These are phyloP conservation scores for Gynostemma pentaphyllum DNA, from an alignment of 306 rosid genomes.

Conservation along the genomic window DNA sequence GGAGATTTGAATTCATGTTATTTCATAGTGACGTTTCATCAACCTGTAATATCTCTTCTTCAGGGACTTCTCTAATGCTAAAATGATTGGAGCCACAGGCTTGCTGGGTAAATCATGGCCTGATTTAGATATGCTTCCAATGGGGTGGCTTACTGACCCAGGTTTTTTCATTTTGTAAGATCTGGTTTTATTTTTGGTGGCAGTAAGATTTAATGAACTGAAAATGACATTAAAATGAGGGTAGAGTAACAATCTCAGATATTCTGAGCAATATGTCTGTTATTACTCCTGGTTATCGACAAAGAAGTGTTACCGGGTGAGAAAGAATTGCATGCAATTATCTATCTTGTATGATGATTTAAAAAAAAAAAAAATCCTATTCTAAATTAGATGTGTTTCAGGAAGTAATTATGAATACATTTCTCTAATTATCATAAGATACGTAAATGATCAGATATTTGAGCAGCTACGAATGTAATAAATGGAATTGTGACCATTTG, in stretches of 20 bases:
- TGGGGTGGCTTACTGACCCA: slow-evolving; percentile 79
- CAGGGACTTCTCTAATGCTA: slow-evolving; percentile 67
- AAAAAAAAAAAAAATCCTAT: background rate
- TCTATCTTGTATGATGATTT: background rate
- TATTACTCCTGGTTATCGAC: background rate
- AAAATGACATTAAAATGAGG: background rate
- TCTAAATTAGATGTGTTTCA: background rate
- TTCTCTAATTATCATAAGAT: background rate
- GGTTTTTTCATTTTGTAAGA: slow-evolving; percentile 27
- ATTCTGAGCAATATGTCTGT: background rate
- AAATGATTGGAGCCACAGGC: slow-evolving; percentile 67
- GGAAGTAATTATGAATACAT: background rate
- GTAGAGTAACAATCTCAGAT: background rate
- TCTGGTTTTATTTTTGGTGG: background rate
- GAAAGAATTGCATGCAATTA: background rate
- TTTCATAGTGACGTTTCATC: background rate
- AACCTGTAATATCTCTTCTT: slow-evolving; percentile 5
- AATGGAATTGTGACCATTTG: background rate
- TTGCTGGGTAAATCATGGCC: slow-evolving; percentile 94
- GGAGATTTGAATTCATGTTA: background rate
- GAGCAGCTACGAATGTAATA: background rate
- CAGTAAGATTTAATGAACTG: background rate
- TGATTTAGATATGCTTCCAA: slow-evolving; percentile 95
- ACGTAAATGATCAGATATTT: background rate
- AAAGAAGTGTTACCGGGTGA: background rate